These are phyloP conservation scores for Psilocybe subaeruginosa DNA, from an alignment of 768 basidiomycete genomes.

Conservation along the genomic window DNA sequence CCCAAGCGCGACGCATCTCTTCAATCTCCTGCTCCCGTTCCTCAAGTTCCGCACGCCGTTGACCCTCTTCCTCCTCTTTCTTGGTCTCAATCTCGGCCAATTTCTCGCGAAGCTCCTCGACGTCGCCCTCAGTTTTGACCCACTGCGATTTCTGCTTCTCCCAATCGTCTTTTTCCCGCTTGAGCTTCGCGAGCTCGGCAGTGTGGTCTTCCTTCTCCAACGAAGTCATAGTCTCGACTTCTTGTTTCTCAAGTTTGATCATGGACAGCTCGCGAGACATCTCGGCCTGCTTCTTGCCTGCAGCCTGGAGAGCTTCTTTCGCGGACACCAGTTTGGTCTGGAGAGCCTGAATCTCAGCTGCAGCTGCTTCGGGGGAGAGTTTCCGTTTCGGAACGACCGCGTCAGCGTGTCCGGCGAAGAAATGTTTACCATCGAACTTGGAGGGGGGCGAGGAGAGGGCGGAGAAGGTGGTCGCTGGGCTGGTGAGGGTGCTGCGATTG, in stretches of 20 bases:
- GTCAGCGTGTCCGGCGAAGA: slow-evolving; percentile 82
- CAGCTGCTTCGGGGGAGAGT: slow-evolving; percentile 44
- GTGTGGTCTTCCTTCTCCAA: slow-evolving; percentile 62
- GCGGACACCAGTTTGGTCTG: slow-evolving; percentile 70
- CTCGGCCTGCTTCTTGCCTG: slow-evolving; percentile 64
- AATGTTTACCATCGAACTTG: slow-evolving; percentile 81
- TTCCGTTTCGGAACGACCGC: slow-evolving; percentile 58
- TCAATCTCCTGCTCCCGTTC: slow-evolving; percentile 55
- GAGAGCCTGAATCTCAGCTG: slow-evolving; percentile 50
- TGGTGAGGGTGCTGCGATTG: slow-evolving; percentile 51
- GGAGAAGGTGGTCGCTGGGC: slow-evolving; percentile 35
- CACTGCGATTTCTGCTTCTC: slow-evolving; percentile 32
- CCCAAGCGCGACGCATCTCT: slow-evolving; percentile 56
- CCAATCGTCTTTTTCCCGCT: slow-evolving; percentile 42
- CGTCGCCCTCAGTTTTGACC: slow-evolving; percentile 43
- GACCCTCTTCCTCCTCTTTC: slow-evolving; percentile 42
- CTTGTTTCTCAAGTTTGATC: slow-evolving; percentile 67
- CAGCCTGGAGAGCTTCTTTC: slow-evolving; percentile 57
- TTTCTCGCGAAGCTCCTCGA: slow-evolving; percentile 16
- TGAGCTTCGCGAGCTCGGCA: slow-evolving; percentile 40
- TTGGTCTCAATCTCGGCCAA: slow-evolving; percentile 30
- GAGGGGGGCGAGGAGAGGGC: slow-evolving; percentile 40
- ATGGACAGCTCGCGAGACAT: slow-evolving; percentile 64
- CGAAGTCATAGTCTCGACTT: slow-evolving; percentile 54
- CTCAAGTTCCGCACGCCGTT: slow-evolving; percentile 35